These are phyloP conservation scores for Setaria viridis DNA, from an alignment of 202 grass and related monocot species.

Conservation along the genomic window DNA sequence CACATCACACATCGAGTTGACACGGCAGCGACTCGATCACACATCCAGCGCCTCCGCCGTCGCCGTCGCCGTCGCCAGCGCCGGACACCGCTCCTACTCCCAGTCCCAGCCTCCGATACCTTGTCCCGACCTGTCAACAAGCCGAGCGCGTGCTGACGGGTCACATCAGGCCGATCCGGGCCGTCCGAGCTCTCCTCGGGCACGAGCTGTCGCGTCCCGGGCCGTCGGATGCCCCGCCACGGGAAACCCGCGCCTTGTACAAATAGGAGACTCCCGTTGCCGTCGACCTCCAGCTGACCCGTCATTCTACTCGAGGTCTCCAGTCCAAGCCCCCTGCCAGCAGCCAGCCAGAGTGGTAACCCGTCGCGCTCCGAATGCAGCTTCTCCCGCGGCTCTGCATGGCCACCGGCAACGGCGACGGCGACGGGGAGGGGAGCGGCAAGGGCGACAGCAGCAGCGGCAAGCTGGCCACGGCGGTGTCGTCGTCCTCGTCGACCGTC, in stretches of 20 bases:
- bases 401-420: slow-evolving; percentile 28
- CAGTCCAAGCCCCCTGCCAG: not conserved
- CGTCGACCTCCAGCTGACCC: not conserved
- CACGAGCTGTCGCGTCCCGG: not conserved
- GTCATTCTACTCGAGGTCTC: not conserved
- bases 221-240: slow-evolving; percentile 33
- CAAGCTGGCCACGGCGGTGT: slow-evolving; percentile 18
- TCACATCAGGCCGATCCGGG: slow-evolving; percentile 19
- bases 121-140: slow-evolving; percentile 28
- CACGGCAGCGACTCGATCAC: not conserved
- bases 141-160: not conserved
- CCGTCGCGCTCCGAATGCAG: slow-evolving; percentile 32
- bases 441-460: not conserved
- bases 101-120: slow-evolving; percentile 24
- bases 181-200: not conserved
- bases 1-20: slow-evolving; percentile 16
- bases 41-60: not conserved
- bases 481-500: slow-evolving; percentile 50
- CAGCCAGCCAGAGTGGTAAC: not conserved
- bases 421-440: not conserved
- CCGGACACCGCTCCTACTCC: not conserved
- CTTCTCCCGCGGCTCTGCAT: slow-evolving; percentile 58
- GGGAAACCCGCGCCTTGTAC: slow-evolving; percentile 32
- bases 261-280: slow-evolving; percentile 37
- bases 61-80: not conserved